Conservation (phyloP, 257 asterid genomes). For the Nicotiana otophora region DNA sequence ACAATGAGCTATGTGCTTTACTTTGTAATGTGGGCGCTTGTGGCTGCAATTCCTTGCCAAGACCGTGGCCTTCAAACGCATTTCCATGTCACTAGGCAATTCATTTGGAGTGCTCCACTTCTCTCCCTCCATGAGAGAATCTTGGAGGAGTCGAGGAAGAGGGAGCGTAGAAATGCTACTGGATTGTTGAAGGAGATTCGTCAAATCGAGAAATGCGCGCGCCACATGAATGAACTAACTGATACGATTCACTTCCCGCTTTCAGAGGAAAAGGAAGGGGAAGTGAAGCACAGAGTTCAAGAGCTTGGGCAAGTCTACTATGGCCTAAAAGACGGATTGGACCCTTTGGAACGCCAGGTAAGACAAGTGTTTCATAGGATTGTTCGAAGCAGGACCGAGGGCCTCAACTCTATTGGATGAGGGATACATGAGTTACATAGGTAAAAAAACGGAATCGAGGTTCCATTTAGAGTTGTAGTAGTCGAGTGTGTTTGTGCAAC, state of each 20-base stretch:
- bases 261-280: slow-evolving; percentile 23
- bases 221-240: slow-evolving; percentile 20
- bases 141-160: slow-evolving; percentile 23
- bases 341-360: slow-evolving; percentile 22
- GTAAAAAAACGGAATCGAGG: background rate
- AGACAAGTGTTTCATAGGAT: slow-evolving; percentile 27
- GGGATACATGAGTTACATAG: background rate
- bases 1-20: slow-evolving; percentile 27
- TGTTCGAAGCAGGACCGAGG: slow-evolving; percentile 24
- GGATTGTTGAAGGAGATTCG: slow-evolving; percentile 30
- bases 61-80: slow-evolving; percentile 27
- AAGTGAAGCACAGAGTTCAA: slow-evolving; percentile 17
- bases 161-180: slow-evolving; percentile 18
- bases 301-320: slow-evolving; percentile 17
- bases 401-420: slow-evolving; percentile 17
- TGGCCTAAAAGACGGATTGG: slow-evolving; percentile 15
- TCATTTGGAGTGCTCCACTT: slow-evolving; percentile 18
- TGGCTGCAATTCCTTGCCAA: slow-evolving; percentile 35
- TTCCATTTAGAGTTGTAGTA: background rate
- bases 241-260: slow-evolving; percentile 27
- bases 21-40: slow-evolving; percentile 28
- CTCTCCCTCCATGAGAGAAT: slow-evolving; percentile 22
- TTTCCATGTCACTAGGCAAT: slow-evolving; percentile 17
- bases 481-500: background rate
- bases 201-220: slow-evolving; percentile 17